Percentiles rank a stretch among this genome's conserved stretches.
Conservation (phyloP, 768 basidiomycete genomes). For the Russula sp. region DNA sequence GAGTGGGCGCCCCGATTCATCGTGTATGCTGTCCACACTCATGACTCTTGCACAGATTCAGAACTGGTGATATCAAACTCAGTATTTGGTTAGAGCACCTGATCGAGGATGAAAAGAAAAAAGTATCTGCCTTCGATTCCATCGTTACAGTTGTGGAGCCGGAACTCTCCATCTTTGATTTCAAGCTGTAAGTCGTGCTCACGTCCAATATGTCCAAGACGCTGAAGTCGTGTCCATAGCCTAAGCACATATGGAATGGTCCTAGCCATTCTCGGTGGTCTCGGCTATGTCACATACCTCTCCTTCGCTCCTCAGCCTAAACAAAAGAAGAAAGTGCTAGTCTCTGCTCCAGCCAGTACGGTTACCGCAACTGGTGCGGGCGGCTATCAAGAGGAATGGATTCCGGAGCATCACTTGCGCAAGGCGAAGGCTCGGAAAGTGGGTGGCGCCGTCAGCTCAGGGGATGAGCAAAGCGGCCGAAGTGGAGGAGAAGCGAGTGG, state of each 20-base stretch:
- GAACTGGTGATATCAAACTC: slow-evolving; percentile 41
- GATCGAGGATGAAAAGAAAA: slow-evolving; percentile 50
- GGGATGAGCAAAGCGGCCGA: slow-evolving; percentile 43
- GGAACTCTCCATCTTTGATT: slow-evolving; percentile 67
- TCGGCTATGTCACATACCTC: slow-evolving; percentile 57
- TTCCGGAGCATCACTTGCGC: slow-evolving; percentile 82
- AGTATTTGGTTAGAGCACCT: slow-evolving; percentile 72
- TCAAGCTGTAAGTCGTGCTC: slow-evolving; percentile 59
- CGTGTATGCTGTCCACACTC: slow-evolving; percentile 2
- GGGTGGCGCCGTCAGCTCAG: slow-evolving; percentile 44
- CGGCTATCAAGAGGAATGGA: slow-evolving; percentile 86
- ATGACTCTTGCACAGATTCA: neutral
- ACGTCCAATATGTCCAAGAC: slow-evolving; percentile 5
- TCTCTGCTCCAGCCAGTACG: slow-evolving; percentile 44
- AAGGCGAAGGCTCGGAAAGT: slow-evolving; percentile 51
- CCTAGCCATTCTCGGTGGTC: slow-evolving; percentile 52
- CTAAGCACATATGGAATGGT: slow-evolving; percentile 70
- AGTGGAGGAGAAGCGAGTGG: slow-evolving; percentile 64
- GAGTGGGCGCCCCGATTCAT: slow-evolving; percentile 50
- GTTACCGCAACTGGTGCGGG: slow-evolving; percentile 61
- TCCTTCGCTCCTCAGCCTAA: slow-evolving; percentile 58
- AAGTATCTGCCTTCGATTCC: slow-evolving; percentile 66
- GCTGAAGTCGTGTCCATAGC: slow-evolving; percentile 28
- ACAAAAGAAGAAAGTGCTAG: slow-evolving; percentile 38
- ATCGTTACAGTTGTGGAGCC: slow-evolving; percentile 78